Conservation (phyloP, 2,329 filamentous ascomycete genomes). For the Septoria linicola region DNA sequence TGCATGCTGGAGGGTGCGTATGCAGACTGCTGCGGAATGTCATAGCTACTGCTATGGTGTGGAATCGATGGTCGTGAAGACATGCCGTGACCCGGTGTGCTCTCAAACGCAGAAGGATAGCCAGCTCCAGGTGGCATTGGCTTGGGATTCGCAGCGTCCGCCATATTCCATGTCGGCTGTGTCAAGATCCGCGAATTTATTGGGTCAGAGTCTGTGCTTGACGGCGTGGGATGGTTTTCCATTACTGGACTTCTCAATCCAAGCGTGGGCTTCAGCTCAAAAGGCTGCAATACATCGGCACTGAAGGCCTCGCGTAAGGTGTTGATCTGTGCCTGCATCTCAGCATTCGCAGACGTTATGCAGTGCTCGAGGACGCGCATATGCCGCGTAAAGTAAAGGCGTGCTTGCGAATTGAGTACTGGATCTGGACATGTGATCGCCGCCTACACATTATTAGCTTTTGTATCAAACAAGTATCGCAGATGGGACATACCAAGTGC, state of each 20-base stretch:
- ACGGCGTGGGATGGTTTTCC: constrained; percentile 37
- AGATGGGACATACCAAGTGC: constrained; percentile 69
- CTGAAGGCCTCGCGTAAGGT: constrained; percentile 89
- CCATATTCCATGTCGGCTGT: constrained; percentile 26
- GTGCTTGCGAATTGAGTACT: constrained; percentile 78
- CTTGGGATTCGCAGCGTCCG: constrained; percentile 26
- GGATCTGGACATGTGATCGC: constrained; percentile 91
- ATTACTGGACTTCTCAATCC: constrained; percentile 63
- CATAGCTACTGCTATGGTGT: constrained; percentile 26
- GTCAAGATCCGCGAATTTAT: constrained; percentile 15
- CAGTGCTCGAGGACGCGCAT: constrained; percentile 92
- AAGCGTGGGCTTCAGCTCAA: constrained; percentile 83
- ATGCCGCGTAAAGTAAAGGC: constrained; percentile 86
- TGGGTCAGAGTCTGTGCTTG: constrained; percentile 22
- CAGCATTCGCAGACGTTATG: constrained; percentile 75
- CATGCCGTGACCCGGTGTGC: constrained; percentile 18
- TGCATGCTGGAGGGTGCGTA: constrained; percentile 27
- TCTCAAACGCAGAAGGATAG: constrained; percentile 28
- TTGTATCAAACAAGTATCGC: not conserved
- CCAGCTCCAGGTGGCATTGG: constrained; percentile 28
- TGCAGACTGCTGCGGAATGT: constrained; percentile 20
- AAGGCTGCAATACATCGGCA: constrained; percentile 77
- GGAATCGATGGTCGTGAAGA: constrained; percentile 22
- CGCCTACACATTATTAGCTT: constrained; percentile 51
- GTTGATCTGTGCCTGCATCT: constrained; percentile 87